Conservation (phyloP, 2,329 filamentous ascomycete genomes). For the Microsporum canis region DNA sequence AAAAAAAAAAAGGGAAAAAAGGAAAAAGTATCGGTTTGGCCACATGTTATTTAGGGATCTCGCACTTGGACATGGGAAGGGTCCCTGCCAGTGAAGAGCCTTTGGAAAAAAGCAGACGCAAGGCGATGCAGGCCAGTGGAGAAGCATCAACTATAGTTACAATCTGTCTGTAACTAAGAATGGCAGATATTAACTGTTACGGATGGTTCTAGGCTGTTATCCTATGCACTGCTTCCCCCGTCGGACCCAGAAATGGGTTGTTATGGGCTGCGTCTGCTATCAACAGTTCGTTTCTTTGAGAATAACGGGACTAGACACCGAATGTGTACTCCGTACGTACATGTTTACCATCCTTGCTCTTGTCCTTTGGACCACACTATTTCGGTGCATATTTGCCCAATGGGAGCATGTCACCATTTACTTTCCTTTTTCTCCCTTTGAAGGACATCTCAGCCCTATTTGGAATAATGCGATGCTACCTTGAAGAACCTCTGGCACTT, state of each 20-base stretch:
- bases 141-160: background rate
- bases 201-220: background rate
- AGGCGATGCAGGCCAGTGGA: background rate
- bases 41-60: conserved; percentile 3
- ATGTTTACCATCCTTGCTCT: background rate
- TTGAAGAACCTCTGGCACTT: too few species aligned
- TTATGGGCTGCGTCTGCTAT: background rate
- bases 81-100: background rate
- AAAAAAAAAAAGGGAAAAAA: background rate
- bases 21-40: background rate
- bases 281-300: background rate
- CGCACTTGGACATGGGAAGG: background rate
- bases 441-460: background rate
- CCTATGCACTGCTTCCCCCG: background rate
- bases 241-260: background rate
- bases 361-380: background rate
- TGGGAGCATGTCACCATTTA: background rate
- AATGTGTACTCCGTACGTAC: background rate
- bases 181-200: background rate
- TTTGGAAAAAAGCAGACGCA: background rate
- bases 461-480: background rate
- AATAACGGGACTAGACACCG: background rate
- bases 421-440: background rate
- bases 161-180: background rate
- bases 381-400: background rate